phyloP scores from a whole-genome alignment of 2,329 filamentous ascomycete genomes.

The Aspergillus ruber region DNA sequence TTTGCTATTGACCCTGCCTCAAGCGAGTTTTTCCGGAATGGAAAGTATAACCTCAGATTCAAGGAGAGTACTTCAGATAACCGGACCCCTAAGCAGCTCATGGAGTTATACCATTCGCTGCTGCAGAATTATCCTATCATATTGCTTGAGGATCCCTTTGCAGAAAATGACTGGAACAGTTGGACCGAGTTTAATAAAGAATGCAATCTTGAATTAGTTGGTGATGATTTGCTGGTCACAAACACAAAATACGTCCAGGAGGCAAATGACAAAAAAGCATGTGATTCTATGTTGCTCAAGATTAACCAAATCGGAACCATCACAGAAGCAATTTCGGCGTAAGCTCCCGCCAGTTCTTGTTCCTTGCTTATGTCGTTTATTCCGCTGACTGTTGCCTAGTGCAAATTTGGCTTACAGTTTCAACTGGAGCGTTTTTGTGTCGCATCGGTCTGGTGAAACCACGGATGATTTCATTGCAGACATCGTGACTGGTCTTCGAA shows the following conservation, averaged over 20 bases:
- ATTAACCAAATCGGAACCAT: slow-evolving; percentile 41
- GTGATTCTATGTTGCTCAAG: slow-evolving; percentile 38
- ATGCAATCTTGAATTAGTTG: slow-evolving; percentile 32
- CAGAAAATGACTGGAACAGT: slow-evolving; percentile 34
- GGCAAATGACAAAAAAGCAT: slow-evolving; percentile 33
- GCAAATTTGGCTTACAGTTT: slow-evolving; percentile 26
- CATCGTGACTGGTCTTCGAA: slow-evolving; percentile 31
- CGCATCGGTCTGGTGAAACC: slow-evolving; percentile 39
- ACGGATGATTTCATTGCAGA: slow-evolving; percentile 42
- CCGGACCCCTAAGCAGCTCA: slow-evolving; percentile 21
- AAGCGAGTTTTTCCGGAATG: slow-evolving; percentile 31
- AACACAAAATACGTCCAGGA: slow-evolving; percentile 30
- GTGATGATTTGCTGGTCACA: slow-evolving; percentile 37
- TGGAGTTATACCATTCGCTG: slow-evolving; percentile 24
- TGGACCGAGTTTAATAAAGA: slow-evolving; percentile 32
- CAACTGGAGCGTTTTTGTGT: slow-evolving; percentile 39
- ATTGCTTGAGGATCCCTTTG: slow-evolving; percentile 38
- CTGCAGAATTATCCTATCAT: slow-evolving; percentile 33
- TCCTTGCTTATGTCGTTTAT: neutral
- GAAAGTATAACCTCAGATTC: slow-evolving; percentile 34
- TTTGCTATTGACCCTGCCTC: slow-evolving; percentile 39
- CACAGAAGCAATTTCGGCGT: slow-evolving; percentile 36
- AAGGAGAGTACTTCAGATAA: slow-evolving; percentile 23
- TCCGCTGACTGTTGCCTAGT: slow-evolving; percentile 8
- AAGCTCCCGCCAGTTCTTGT: slow-evolving; percentile 10